Conservation (phyloP, 768 basidiomycete species). For the Sarcodon aspratus region DNA sequence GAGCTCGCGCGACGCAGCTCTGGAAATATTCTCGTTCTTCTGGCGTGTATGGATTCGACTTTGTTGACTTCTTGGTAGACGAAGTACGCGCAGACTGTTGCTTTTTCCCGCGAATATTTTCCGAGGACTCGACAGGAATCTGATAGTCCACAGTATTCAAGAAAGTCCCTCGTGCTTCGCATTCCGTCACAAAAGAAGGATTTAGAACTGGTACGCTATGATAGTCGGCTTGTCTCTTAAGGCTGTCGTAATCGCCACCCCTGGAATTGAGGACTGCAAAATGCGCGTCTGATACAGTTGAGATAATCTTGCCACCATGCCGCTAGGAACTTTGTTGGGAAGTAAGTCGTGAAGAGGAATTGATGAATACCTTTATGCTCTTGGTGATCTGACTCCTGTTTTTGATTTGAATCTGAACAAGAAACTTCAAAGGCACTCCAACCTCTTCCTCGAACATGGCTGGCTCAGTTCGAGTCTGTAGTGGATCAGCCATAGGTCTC, state of each 20-base stretch:
- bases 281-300: constrained; percentile 43
- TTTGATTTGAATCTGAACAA: constrained; percentile 56
- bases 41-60: constrained; percentile 28
- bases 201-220: constrained; percentile 1
- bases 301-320: constrained; percentile 51
- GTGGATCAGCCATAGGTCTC: no score
- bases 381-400: constrained; percentile 38
- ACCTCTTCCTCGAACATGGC: constrained; percentile 29
- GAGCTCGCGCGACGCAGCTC: constrained; percentile 31
- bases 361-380: constrained; percentile 42
- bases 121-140: no score
- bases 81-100: constrained; percentile 26
- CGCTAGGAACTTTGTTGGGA: constrained; percentile 27
- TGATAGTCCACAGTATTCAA: no score
- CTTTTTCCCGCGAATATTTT: constrained; percentile 14
- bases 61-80: constrained; percentile 9
- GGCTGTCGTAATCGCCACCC: constrained; percentile 38
- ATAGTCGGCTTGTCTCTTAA: constrained; percentile 24
- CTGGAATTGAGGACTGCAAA: constrained; percentile 46
- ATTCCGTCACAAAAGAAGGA: no score
- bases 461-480: no score
- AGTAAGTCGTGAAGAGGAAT: constrained; percentile 5
- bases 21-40: constrained; percentile 38
- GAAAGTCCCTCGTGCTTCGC: no score
- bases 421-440: constrained; percentile 41